A percentile compares a stretch with the other conserved stretches of the same genome.
These are phyloP conservation scores for Diaporthe helianthi DNA, from an alignment of 2,329 filamentous ascomycete genomes.

Conservation along the genomic window DNA sequence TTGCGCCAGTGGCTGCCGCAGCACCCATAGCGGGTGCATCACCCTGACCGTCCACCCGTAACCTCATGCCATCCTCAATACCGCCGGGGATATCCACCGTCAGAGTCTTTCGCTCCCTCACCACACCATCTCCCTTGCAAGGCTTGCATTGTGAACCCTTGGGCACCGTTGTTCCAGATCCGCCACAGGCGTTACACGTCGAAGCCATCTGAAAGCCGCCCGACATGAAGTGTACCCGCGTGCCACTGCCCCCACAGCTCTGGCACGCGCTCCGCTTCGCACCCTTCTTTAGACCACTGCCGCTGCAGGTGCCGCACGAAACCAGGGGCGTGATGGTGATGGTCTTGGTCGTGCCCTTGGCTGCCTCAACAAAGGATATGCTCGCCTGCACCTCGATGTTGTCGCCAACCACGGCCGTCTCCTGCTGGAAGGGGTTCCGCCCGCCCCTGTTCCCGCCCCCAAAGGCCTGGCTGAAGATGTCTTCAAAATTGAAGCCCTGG, in stretches of 20 bases:
- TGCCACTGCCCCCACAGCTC: slow-evolving; percentile 85
- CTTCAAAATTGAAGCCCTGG: slow-evolving; percentile 68
- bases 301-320: slow-evolving; percentile 81
- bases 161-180: slow-evolving; percentile 78
- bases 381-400: slow-evolving; percentile 94
- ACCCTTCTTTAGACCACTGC: slow-evolving; percentile 84
- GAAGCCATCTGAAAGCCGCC: slow-evolving; percentile 96
- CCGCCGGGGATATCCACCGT: slow-evolving; percentile 92
- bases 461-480: slow-evolving; percentile 89
- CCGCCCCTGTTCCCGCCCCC: slow-evolving; percentile 59
- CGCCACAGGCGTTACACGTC: slow-evolving; percentile 82
- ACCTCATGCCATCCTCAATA: slow-evolving; percentile 94
- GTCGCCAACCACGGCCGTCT: slow-evolving; percentile 83
- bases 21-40: slow-evolving; percentile 83
- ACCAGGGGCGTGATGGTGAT: slow-evolving; percentile 84
- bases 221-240: slow-evolving; percentile 85
- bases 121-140: slow-evolving; percentile 84
- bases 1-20: slow-evolving; percentile 65
- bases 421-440: slow-evolving; percentile 75
- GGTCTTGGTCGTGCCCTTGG: slow-evolving; percentile 88
- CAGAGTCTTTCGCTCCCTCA: slow-evolving; percentile 82
- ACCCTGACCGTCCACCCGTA: slow-evolving; percentile 84
- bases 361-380: slow-evolving; percentile 95
- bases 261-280: slow-evolving; percentile 76
- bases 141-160: slow-evolving; percentile 80